Evolutionary conservation across 2,329 filamentous ascomycete genomes (phyloP), one percentile per base, ranked within the genome.

Genomic region (Aspergillus phoenicis): DNA sequence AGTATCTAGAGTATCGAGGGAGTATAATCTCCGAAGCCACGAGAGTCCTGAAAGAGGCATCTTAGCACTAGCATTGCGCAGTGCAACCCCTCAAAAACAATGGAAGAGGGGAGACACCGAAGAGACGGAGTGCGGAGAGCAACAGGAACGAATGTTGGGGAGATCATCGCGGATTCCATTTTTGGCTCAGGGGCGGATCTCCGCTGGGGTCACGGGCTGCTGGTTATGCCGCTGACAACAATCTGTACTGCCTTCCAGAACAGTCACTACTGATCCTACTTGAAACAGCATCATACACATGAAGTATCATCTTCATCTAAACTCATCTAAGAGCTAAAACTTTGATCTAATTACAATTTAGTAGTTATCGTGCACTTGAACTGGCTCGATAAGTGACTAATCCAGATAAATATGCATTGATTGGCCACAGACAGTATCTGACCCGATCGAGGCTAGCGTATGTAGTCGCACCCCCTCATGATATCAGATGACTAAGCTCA

Each of bases 1-100:
- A 58, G 87, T 89, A 76, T 91, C 89, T 67, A 91, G 83, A 22
- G 87, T 90, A 68, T 89, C 85, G 59, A 88, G 82, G 59, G 85
- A 86, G 75, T 88, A 89, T 20, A 89, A 76, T 64, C 80, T 80
- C 68, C 80, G 79, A 58, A 86, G 67, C 72, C 79, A 82, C 62
- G 76, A 72, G 57, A 84, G 70, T 58, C 77, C 70, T 70, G 70
- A 72, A 45, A 26, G 28, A 65, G 78, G 79, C 79, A 82, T 82
- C 66, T 73, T 76, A 66, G 60, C 67, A 62, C 56, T 68, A 67
- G 69, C 76, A 78, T 75, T 57, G 65, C 68, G 66, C 52, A 59
- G 59, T 62, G 57, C 47, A 51, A 52, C 45, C 55, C 52, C 57
- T 58, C 47, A 58, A 33, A 61, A 62, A 66, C 60, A 51, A 52